Conservation (phyloP, 345 rosid species). For the Lenwebbia sp. region DNA sequence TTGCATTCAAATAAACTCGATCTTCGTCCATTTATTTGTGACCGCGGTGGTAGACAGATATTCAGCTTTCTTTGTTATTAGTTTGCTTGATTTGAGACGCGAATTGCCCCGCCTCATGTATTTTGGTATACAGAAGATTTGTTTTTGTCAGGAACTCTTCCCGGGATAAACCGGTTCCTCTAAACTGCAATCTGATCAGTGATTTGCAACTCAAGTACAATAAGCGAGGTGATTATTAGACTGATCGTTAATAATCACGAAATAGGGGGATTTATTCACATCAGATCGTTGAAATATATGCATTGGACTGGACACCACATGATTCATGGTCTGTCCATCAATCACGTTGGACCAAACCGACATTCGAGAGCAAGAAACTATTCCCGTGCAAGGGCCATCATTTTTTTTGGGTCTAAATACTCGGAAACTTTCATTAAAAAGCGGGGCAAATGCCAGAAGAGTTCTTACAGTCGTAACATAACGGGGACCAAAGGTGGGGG, state of each 20-base stretch:
- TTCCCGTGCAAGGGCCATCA: background rate
- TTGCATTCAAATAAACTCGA: no score
- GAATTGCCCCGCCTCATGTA: background rate
- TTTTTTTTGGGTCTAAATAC: no score
- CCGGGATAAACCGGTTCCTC: background rate
- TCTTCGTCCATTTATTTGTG: background rate
- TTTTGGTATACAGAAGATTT: background rate
- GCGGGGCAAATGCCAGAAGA: no score
- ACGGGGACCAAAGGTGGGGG: no score
- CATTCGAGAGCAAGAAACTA: background rate
- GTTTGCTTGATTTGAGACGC: background rate
- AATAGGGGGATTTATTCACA: background rate
- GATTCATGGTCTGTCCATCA: background rate
- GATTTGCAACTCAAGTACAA: background rate
- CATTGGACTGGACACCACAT: background rate
- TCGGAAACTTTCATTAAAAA: no score
- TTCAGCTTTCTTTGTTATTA: background rate
- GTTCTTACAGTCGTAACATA: no score
- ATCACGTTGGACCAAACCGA: background rate
- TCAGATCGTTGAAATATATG: background rate
- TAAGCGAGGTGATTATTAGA: background rate
- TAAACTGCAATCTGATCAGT: background rate
- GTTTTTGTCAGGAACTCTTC: background rate
- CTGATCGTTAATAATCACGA: background rate
- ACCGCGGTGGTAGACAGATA: background rate